Percentiles rank a stretch among this genome's conserved stretches.
Conservation (phyloP, 805 yeast genomes). For the Starmerella lactis-condensi region DNA sequence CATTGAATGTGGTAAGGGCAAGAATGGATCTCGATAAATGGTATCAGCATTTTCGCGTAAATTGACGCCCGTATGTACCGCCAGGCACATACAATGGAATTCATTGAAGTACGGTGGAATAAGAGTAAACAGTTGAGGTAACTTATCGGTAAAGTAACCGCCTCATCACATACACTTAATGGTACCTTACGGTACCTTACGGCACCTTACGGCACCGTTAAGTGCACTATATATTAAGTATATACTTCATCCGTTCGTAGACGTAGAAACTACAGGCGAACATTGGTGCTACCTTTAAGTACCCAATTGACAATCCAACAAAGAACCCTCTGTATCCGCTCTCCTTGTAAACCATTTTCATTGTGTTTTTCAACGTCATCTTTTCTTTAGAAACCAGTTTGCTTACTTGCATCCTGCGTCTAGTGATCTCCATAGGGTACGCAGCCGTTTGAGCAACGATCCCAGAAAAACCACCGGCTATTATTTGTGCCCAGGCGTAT, state of each 20-base stretch:
- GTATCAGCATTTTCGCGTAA: conserved; percentile 40
- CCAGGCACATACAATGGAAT: too few relatives aligned
- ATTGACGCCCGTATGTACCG: too few relatives aligned
- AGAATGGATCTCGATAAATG: conserved; percentile 60
- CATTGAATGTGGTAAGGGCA: conserved; percentile 34
- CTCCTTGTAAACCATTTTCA: conserved; percentile 44
- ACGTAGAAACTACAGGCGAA: conserved; percentile 90
- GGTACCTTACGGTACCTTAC: too few relatives aligned
- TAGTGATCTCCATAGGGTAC: conserved; percentile 85
- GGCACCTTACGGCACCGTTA: too few relatives aligned
- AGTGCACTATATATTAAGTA: conserved; percentile 37
- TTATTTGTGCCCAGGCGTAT: conserved; percentile 74
- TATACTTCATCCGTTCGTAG: conserved; percentile 66
- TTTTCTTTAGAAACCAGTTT: conserved; percentile 36
- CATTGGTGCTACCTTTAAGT: conserved; percentile 90
- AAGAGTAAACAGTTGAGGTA: too few relatives aligned
- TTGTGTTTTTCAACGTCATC: conserved; percentile 23
- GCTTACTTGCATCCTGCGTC: conserved; percentile 92
- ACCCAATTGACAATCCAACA: conserved; percentile 89
- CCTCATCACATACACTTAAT: too few relatives aligned
- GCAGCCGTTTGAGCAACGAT: conserved; percentile 90
- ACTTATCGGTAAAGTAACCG: too few relatives aligned
- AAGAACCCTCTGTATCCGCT: conserved; percentile 75
- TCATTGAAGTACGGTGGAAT: conserved; percentile 2
- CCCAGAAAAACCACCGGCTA: conserved; percentile 94